phyloP scores from a whole-genome alignment of 495 filamentous ascomycete species.

The Penicillium nucicola region DNA sequence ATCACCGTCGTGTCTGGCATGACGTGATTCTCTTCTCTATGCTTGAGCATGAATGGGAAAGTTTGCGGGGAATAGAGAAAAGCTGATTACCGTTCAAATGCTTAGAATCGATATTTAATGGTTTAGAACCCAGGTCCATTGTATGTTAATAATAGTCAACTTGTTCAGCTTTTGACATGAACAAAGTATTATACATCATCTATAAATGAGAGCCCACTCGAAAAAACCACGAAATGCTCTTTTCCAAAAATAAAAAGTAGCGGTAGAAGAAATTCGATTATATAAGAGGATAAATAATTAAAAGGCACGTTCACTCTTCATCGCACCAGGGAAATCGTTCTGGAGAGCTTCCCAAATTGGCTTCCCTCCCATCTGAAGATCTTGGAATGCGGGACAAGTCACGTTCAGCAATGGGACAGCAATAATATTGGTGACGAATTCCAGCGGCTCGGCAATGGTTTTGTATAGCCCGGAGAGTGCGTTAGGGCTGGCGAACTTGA shows the following conservation, averaged over 20 bases:
- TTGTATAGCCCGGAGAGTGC: slow-evolving; percentile 33
- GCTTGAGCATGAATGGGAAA: slow-evolving; percentile 46
- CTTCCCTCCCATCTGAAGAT: slow-evolving; percentile 32
- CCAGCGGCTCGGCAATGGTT: slow-evolving; percentile 32
- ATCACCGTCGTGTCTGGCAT: slow-evolving; percentile 41
- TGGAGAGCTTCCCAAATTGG: slow-evolving; percentile 31
- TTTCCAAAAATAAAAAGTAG: too few relatives aligned
- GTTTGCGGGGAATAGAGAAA: not conserved
- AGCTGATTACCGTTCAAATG: too few relatives aligned
- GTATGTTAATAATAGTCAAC: too few relatives aligned
- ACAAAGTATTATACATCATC: too few relatives aligned
- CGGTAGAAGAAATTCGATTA: too few relatives aligned
- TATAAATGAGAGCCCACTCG: too few relatives aligned
- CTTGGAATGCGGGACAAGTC: slow-evolving; percentile 35
- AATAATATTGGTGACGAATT: slow-evolving; percentile 24
- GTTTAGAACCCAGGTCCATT: too few relatives aligned
- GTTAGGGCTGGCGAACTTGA: slow-evolving; percentile 42
- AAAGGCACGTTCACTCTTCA: slow-evolving; percentile 23
- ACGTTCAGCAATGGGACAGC: slow-evolving; percentile 26
- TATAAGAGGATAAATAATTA: too few relatives aligned
- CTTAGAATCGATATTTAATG: too few relatives aligned
- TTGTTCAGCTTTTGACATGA: too few relatives aligned
- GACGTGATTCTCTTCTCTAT: slow-evolving; percentile 41
- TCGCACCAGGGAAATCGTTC: slow-evolving; percentile 33
- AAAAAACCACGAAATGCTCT: too few relatives aligned